A percentile compares a stretch with the other conserved stretches of the same genome.
phyloP scores from a whole-genome alignment of 345 rosid species.

The Lepidium aucheri region DNA sequence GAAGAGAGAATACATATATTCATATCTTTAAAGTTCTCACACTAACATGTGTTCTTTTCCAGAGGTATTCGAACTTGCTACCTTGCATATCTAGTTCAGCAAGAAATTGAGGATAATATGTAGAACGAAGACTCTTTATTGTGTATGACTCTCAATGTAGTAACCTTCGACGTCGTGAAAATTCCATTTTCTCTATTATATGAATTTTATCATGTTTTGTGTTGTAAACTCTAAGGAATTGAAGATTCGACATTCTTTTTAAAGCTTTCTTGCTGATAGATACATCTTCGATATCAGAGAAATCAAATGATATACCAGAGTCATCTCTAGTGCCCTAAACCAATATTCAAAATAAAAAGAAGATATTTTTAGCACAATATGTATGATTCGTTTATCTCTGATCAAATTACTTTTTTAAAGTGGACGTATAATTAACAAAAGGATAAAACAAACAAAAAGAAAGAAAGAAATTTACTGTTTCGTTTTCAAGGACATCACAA shows the following conservation, averaged over 20 bases:
- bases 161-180: background rate
- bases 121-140: slow-evolving; percentile 6
- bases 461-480: slow-evolving; percentile 21
- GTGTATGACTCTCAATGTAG: slow-evolving; percentile 21
- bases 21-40: background rate
- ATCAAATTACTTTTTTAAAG: background rate
- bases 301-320: slow-evolving; percentile 5
- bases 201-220: background rate
- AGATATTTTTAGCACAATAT: background rate
- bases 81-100: background rate
- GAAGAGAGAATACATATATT: too few species aligned
- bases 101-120: background rate
- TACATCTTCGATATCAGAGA: background rate
- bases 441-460: background rate
- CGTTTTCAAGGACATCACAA: background rate
- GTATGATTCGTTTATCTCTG: background rate
- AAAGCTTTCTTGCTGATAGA: background rate
- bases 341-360: too few species aligned
- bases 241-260: slow-evolving; percentile 11
- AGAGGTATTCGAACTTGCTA: slow-evolving; percentile 10
- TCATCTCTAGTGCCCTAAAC: slow-evolving; percentile 6
- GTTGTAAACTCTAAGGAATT: background rate
- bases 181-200: background rate
- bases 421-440: background rate
- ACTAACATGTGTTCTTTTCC: slow-evolving; percentile 16